These are phyloP conservation scores for Cystoisospora suis DNA, from an alignment of 169 alveolate species.

Conservation along the genomic window DNA sequence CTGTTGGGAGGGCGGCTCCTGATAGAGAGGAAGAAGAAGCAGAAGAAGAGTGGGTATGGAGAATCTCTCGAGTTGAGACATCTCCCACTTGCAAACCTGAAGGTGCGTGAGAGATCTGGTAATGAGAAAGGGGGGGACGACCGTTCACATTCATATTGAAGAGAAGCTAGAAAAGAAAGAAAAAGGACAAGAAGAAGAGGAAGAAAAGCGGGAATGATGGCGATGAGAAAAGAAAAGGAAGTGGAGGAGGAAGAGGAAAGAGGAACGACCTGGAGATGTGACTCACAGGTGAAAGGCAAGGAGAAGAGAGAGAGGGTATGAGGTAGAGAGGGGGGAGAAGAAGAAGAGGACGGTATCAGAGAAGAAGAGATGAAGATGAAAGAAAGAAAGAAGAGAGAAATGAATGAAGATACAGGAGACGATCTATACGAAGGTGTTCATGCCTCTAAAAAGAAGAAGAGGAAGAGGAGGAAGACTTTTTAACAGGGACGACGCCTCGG, in stretches of 20 bases:
- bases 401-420: background rate
- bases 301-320: background rate
- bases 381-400: background rate
- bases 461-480: background rate
- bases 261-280: background rate
- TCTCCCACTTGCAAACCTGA: background rate
- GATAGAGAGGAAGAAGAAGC: background rate
- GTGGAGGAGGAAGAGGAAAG: background rate
- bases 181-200: background rate
- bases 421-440: background rate
- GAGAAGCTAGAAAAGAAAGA: background rate
- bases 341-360: too few relatives aligned
- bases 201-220: background rate
- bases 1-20: too few relatives aligned
- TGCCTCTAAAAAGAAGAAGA: background rate
- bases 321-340: background rate
- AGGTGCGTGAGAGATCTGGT: background rate
- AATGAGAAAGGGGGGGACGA: too few relatives aligned
- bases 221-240: background rate
- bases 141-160: too few relatives aligned
- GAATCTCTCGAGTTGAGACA: background rate
- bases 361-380: background rate
- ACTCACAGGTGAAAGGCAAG: background rate
- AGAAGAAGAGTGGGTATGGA: background rate
- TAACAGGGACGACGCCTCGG: slow-evolving; percentile 22